phyloP scores from a whole-genome alignment of 139 green algal genomes.

The Eudorina sp. region DNA sequence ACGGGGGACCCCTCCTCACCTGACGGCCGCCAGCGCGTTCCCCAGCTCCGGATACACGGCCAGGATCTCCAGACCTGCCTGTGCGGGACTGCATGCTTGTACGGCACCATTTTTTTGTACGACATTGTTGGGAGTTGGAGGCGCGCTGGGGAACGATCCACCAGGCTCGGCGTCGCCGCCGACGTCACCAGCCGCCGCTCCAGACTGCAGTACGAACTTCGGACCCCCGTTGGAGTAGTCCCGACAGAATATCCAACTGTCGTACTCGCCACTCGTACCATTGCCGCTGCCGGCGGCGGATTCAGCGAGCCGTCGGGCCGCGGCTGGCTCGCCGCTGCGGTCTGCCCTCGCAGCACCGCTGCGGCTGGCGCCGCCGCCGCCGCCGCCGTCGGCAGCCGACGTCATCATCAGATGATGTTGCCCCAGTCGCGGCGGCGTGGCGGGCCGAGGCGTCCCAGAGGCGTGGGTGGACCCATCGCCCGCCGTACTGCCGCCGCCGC shows the following conservation, averaged over 20 bases:
- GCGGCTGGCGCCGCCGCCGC: background rate
- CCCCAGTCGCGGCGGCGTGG: background rate
- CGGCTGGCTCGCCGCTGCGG: background rate
- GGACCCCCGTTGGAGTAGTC: constrained; percentile 87
- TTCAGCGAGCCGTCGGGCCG: background rate
- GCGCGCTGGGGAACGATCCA: too few species aligned
- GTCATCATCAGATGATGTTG: background rate
- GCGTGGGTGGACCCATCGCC: background rate
- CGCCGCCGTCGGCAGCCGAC: background rate
- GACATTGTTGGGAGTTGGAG: too few species aligned
- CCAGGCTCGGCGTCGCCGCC: too few species aligned
- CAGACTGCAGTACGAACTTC: constrained; percentile 54
- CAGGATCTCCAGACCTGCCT: constrained; percentile 51
- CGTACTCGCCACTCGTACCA: background rate
- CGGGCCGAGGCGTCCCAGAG: background rate
- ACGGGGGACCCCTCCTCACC: too few species aligned
- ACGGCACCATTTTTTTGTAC: background rate
- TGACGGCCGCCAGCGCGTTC: background rate
- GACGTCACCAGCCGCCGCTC: background rate
- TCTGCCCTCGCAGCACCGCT: too few species aligned
- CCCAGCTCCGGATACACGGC: constrained; percentile 49
- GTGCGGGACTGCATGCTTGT: too few species aligned
- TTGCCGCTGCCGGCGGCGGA: constrained; percentile 5
- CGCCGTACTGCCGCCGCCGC: background rate
- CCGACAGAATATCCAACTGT: constrained; percentile 44